phyloP scores from a whole-genome alignment of 1,284 basidiomycete species.

The Ceraceosorus guamensis region DNA sequence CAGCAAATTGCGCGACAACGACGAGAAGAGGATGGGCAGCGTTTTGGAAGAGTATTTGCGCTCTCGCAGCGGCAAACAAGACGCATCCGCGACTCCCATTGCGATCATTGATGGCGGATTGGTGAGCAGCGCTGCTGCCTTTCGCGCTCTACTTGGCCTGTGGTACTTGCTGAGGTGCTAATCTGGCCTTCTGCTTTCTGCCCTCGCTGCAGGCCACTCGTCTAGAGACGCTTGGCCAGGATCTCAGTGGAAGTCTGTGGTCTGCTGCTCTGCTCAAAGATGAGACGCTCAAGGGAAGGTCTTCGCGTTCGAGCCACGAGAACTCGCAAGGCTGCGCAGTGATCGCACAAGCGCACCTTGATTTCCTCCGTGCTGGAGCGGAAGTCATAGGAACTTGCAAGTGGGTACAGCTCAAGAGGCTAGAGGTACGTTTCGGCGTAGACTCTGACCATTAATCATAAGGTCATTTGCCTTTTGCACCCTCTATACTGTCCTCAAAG shows the following conservation, averaged over 20 bases:
- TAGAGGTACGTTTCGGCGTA: background rate
- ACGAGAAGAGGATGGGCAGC: too few species aligned
- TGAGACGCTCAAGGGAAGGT: conserved; percentile 18
- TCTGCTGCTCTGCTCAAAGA: conserved; percentile 32
- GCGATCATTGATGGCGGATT: conserved; percentile 35
- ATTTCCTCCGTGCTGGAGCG: conserved; percentile 34
- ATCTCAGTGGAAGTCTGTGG: conserved; percentile 32
- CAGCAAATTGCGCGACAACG: too few species aligned
- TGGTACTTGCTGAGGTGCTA: too few species aligned
- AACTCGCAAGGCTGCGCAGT: conserved; percentile 16
- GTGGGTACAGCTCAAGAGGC: too few species aligned
- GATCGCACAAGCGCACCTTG: conserved; percentile 28
- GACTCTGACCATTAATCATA: background rate
- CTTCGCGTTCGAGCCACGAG: background rate
- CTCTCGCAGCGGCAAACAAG: too few species aligned
- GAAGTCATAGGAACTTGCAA: conserved; percentile 35
- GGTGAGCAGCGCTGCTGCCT: conserved; percentile 6
- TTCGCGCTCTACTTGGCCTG: too few species aligned
- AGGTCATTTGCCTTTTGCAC: too few species aligned
- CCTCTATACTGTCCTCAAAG: too few species aligned
- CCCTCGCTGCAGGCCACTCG: conserved; percentile 21
- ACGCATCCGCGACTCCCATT: too few species aligned
- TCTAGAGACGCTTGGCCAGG: conserved; percentile 33
- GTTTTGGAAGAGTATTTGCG: too few species aligned
- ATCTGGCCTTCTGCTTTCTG: background rate